Conservation (phyloP, 202 grass and related monocot species). For the Alloteropsis angusta region DNA sequence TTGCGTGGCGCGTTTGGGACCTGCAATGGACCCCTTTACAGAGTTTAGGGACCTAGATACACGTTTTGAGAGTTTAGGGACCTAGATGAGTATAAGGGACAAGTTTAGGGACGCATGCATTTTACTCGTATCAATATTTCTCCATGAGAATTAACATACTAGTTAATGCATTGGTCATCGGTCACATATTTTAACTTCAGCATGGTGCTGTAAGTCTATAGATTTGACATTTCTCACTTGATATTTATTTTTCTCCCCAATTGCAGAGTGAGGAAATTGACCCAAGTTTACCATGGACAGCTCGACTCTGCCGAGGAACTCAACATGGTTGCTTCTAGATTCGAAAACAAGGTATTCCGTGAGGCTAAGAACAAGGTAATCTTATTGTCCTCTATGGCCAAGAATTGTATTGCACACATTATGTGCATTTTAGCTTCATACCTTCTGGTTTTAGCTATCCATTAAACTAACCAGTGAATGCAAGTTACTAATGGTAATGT, state of each 20-base stretch:
- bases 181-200: neutral
- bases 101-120: too few species aligned
- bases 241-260: neutral
- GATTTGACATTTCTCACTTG: neutral
- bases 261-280: neutral
- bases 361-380: conserved; percentile 20
- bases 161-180: neutral
- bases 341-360: neutral
- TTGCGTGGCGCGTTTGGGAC: too few species aligned
- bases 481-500: neutral
- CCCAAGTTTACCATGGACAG: neutral
- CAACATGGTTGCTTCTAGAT: neutral
- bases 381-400: neutral
- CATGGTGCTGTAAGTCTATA: neutral
- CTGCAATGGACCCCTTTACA: too few species aligned
- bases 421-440: neutral
- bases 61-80: too few species aligned
- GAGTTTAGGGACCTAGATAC: too few species aligned
- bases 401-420: neutral
- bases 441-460: neutral
- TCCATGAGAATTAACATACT: neutral
- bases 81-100: too few species aligned
- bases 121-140: too few species aligned
- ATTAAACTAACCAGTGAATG: neutral
- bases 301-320: neutral